Percentiles rank a stretch among this genome's conserved stretches.
These are phyloP conservation scores for Kodamaea arcana DNA, from an alignment of 1,139 yeast genomes.

Conservation along the genomic window DNA sequence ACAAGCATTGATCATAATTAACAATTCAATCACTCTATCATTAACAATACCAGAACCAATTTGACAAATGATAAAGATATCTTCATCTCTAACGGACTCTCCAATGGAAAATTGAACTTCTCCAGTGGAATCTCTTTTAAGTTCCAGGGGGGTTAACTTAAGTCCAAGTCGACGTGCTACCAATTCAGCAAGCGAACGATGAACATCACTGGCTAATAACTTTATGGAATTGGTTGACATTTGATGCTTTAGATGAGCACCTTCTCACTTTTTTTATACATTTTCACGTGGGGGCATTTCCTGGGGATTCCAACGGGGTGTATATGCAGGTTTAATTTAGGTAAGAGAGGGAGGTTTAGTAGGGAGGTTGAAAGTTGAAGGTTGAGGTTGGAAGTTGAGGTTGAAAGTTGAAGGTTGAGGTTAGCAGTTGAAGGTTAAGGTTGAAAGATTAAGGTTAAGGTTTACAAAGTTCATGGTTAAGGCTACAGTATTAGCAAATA, in stretches of 20 bases:
- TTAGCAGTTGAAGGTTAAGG: too few relatives aligned
- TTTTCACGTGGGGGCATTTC: too few relatives aligned
- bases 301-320: too few relatives aligned
- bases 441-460: too few relatives aligned
- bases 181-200: conserved; percentile 76
- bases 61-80: conserved; percentile 77
- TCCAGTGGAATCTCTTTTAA: conserved; percentile 66
- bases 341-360: too few relatives aligned
- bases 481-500: too few relatives aligned
- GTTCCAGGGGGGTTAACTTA: conserved; percentile 54
- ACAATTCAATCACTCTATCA: conserved; percentile 79
- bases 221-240: conserved; percentile 65
- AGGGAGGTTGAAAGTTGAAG: too few relatives aligned
- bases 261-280: too few relatives aligned
- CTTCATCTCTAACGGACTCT: conserved; percentile 96
- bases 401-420: too few relatives aligned
- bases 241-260: background rate
- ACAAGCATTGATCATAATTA: conserved; percentile 93
- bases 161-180: conserved; percentile 66
- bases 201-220: conserved; percentile 85
- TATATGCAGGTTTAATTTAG: too few relatives aligned
- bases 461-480: too few relatives aligned
- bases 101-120: conserved; percentile 55
- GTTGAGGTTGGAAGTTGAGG: too few relatives aligned
- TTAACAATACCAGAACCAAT: conserved; percentile 91